Conservation (phyloP, 331 rosid genomes). For the Rhamnella rubrinervis region DNA sequence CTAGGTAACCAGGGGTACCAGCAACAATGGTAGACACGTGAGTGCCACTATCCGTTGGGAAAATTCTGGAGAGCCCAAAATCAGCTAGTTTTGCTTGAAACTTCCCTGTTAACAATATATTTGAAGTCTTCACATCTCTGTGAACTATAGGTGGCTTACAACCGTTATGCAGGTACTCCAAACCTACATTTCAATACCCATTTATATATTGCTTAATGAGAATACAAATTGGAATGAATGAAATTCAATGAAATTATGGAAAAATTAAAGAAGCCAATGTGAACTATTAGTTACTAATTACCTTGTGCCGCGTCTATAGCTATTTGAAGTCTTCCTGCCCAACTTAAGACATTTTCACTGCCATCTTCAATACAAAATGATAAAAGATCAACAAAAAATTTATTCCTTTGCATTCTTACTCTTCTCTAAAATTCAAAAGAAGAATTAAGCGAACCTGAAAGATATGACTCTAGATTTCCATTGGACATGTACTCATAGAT, state of each 20-base stretch:
- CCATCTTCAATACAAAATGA: background rate
- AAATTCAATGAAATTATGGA: background rate
- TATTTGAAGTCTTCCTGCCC: conserved; percentile 36
- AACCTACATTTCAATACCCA: conserved; percentile 12
- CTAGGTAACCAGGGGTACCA: conserved; percentile 39
- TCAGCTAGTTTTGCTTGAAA: conserved; percentile 36
- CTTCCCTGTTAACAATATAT: conserved; percentile 26
- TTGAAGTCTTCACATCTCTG: conserved; percentile 38
- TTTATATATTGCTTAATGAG: background rate
- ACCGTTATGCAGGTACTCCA: conserved; percentile 39
- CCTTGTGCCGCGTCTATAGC: conserved; percentile 41
- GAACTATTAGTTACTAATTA: background rate
- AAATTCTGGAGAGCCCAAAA: conserved; percentile 33
- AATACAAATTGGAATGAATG: background rate
- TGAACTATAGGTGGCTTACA: conserved; percentile 34
- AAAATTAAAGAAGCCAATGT: background rate
- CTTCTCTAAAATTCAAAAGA: background rate
- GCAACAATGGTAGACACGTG: conserved; percentile 18
- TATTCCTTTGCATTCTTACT: background rate
- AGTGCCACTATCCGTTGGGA: conserved; percentile 11
- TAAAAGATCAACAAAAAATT: background rate
- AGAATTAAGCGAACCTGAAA: conserved; percentile 31
- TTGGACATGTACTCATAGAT: conserved; percentile 48
- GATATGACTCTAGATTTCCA: conserved; percentile 38
- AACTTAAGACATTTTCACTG: conserved; percentile 3